Conservation (phyloP, 106 monocot species). For the Narthecium ossifragum region DNA sequence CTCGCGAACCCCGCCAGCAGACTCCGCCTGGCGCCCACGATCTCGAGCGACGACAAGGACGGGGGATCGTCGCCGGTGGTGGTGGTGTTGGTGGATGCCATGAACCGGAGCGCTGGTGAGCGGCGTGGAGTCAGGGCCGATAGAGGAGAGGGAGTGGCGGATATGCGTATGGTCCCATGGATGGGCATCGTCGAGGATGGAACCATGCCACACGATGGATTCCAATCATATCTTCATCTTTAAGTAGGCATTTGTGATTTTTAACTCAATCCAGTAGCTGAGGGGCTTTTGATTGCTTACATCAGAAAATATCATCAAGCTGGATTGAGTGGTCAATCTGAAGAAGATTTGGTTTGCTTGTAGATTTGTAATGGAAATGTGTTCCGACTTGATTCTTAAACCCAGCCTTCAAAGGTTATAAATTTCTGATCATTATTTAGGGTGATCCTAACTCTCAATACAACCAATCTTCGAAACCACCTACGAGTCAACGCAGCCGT, state of each 20-base stretch:
- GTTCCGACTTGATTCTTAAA: too few species aligned
- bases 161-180: background rate
- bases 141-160: background rate
- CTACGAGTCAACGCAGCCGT: too few species aligned
- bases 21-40: conserved; percentile 41
- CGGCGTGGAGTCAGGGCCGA: background rate
- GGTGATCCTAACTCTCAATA: too few species aligned
- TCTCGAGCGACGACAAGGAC: conserved; percentile 48
- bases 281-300: background rate
- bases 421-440: too few species aligned
- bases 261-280: background rate
- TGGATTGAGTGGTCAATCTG: too few species aligned
- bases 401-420: too few species aligned
- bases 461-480: too few species aligned
- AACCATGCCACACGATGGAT: background rate
- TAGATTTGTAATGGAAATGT: too few species aligned
- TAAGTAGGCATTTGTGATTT: background rate
- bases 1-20: conserved; percentile 49
- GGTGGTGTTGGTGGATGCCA: background rate
- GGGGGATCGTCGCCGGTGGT: background rate
- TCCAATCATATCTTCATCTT: background rate
- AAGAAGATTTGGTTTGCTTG: too few species aligned
- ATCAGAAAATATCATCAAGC: background rate
- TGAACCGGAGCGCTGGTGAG: background rate
- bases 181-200: background rate